Evolutionary conservation across 495 filamentous ascomycete species (phyloP), one percentile per base, ranked within the genome.

Genomic region (Aspergillus indologenus): DNA sequence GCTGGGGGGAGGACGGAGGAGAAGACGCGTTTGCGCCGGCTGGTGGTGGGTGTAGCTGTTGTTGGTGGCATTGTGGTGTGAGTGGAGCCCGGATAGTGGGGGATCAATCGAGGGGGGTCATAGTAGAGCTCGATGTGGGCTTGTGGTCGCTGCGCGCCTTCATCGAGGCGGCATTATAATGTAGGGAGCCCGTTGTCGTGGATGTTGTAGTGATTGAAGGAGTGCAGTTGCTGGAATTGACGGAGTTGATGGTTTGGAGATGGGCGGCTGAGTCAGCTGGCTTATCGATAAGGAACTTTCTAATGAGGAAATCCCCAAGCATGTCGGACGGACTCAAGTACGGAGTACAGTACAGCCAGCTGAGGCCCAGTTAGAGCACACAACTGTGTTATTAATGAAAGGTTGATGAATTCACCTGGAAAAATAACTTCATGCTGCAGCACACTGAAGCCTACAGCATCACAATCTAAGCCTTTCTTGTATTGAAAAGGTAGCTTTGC

Each of bases 1-100:
- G 75, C 66, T 52, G 79, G 74, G 54, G 80, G 73, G 63, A 84
- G 83, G 26, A 84, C 80, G 18, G 81, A 80, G 54, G 62, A 69
- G 61, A 82, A 81, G 22, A 82, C 72, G 61, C 75, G 78, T 64
- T 69, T 71, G 51, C 75, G 72, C 51, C 66, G 68, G 48, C 62
- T 57, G 61, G 68, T 71, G 57, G 72, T 69, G 47, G 59, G 57
- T 47, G 67, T 65, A 61, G 45, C 17, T 59, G 9, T 21, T 48
- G 9, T n/a, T 26, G 45, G 20, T 26, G 15, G 29, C n/a, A 47
- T 47, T 53, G 53, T 45, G n/a, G 6, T 48, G 9, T 1, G 1
- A n/a, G 45, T 7, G 3, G n/a, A 9, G 45, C 20, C 23, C 9
- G 45, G 4, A 2, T 12, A 18, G 24, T 11, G n/a, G 24, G 14